These are phyloP conservation scores for Dysphania ambrosioides DNA, from an alignment of 148 eudicot species.

Conservation along the genomic window DNA sequence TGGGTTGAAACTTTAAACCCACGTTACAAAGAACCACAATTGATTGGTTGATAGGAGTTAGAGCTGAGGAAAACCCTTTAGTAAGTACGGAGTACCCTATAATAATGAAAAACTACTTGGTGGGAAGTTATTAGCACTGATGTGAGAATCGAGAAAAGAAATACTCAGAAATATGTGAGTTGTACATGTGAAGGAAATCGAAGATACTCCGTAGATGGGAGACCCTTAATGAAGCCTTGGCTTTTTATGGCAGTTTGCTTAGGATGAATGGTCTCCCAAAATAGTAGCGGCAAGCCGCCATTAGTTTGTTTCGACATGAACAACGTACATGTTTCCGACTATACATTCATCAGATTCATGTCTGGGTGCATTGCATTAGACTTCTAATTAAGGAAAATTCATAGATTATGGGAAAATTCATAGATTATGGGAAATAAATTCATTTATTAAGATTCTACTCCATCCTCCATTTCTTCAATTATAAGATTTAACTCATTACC, in stretches of 20 bases:
- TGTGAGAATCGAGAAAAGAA: not conserved
- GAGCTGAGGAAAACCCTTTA: no score
- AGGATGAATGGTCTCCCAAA: not conserved
- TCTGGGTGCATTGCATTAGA: not conserved
- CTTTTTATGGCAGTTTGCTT: not conserved
- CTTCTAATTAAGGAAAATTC: not conserved
- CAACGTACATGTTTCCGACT: not conserved
- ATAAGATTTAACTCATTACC: not conserved
- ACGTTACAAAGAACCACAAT: no score
- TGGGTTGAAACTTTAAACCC: no score
- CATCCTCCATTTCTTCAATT: not conserved
- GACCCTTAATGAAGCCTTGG: not conserved
- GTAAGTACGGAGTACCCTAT: no score
- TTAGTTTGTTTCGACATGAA: not conserved
- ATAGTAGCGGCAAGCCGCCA: not conserved
- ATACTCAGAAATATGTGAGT: not conserved
- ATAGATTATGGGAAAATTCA: no score
- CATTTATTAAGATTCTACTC: not conserved
- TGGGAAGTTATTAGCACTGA: not conserved
- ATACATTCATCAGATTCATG: no score
- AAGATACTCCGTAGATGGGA: no score
- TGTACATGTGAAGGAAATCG: no score
- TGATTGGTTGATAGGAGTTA: no score
- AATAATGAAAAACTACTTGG: no score
- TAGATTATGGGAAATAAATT: not conserved